These are phyloP conservation scores for Wickerhamiella kurtzmanii DNA, from an alignment of 805 yeast species.

Conservation along the genomic window DNA sequence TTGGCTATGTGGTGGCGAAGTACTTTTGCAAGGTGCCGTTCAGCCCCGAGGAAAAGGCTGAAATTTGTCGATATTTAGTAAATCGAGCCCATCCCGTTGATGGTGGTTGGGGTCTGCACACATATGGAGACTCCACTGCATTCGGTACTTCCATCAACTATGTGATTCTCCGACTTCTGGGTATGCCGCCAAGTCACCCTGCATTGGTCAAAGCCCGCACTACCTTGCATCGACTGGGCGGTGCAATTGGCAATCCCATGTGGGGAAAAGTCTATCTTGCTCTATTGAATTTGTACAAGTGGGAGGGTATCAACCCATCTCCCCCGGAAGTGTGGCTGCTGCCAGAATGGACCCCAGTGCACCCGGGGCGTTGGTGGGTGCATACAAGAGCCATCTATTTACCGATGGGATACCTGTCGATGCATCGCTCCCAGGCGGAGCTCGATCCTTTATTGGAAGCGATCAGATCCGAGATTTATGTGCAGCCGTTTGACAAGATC, in stretches of 20 bases:
- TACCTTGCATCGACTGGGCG: constrained; percentile 63
- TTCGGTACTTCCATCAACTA: constrained; percentile 89
- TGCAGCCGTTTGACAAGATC: constrained; percentile 46
- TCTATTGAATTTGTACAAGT: constrained; percentile 61
- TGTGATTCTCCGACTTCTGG: constrained; percentile 65
- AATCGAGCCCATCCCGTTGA: constrained; percentile 93
- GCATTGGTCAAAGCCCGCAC: constrained; percentile 64
- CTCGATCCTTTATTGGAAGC: constrained; percentile 49
- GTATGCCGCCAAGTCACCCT: constrained; percentile 59
- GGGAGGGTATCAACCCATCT: constrained; percentile 98
- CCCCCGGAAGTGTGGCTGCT: constrained; percentile 90
- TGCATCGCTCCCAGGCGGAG: constrained; percentile 41
- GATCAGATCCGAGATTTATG: constrained; percentile 71
- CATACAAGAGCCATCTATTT: constrained; percentile 87
- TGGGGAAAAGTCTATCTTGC: constrained; percentile 97
- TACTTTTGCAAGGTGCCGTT: constrained; percentile 59
- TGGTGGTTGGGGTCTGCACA: constrained; percentile 99
- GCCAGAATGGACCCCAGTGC: constrained; percentile 70
- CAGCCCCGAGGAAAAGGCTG: constrained; percentile 50
- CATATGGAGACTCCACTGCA: constrained; percentile 84
- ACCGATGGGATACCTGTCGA: constrained; percentile 70
- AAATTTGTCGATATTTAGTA: constrained; percentile 73
- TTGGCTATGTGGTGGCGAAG: constrained; percentile 68
- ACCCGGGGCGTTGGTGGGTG: constrained; percentile 98
- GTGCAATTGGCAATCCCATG: constrained; percentile 82